Evolutionary conservation across 148 eudicot genomes (phyloP), one percentile per base, ranked within the genome.

Genomic region (Oxyria digyna): DNA sequence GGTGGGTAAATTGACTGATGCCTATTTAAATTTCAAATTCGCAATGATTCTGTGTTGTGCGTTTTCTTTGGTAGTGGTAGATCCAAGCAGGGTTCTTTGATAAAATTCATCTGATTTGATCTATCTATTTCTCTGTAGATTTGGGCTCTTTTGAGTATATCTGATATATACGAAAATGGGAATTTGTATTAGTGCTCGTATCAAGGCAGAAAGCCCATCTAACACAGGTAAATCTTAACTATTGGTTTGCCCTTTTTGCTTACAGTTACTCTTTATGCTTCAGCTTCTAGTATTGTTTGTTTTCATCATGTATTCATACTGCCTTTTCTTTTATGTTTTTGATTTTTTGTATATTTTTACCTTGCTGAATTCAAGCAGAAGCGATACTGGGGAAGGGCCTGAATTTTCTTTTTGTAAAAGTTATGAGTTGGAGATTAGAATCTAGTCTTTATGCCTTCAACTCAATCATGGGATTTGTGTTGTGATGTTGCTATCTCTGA

Each of bases 181-280:
- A 41, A 31, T 63, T 63, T 63, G 67, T 63, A 31, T 63, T n/a
- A 63, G 67, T 63, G 40, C 67, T 31, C 67, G 67, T 15, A 31
- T 63, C 67, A 63, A 63, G 24, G 67, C 67, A 4, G 67, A 63
- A 35, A 63, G 40, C 24, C 67, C 67, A 32, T 63, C 41, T 63
- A 31, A 32, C 67, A 63, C 67, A 31, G 67, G 67, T 63, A 9
- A 46, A 17, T 46, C 52, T 46, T 46, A 46, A 46, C 41, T 46
- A 17, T 46, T n/a, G 21, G 8, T 17, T 46, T 46, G 52, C 52
- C 52, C 52, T 46, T 46, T 18, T 46, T n/a, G 6, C 52, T n/a
- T 46, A 18, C 52, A 46, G 9, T 46, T 7, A 6, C 1, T 46
- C 23, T n/a, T n/a, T 20, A n/a, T 21, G 59, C 29, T 52, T 52